Evolutionary conservation across 768 basidiomycete species (phyloP).

Genomic region (Gautieria morchelliformis): DNA sequence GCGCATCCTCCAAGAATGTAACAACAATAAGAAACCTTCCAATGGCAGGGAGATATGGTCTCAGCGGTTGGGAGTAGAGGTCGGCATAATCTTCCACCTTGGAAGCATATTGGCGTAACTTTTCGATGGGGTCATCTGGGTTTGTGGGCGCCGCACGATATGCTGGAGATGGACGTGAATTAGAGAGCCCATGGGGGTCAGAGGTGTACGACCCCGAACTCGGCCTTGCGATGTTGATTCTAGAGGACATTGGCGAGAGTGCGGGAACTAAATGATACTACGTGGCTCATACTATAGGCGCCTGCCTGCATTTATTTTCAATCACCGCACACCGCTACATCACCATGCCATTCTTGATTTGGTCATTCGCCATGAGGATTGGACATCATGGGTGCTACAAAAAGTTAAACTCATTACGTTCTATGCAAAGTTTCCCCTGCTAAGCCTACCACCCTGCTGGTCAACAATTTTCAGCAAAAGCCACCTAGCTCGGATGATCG

Average conservation of each 20-base stretch:
- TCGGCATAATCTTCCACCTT: slow-evolving; percentile 89
- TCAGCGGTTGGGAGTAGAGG: slow-evolving; percentile 85
- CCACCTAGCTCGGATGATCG: too few relatives aligned
- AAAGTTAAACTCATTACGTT: too few relatives aligned
- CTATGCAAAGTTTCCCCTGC: too few relatives aligned
- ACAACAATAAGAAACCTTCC: slow-evolving; percentile 96
- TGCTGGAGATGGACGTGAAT: slow-evolving; percentile 52
- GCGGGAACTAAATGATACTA: neutral
- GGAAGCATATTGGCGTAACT: slow-evolving; percentile 58
- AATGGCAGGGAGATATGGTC: slow-evolving; percentile 88
- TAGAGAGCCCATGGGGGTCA: slow-evolving; percentile 76
- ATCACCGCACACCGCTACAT: too few relatives aligned
- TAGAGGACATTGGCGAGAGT: slow-evolving; percentile 36
- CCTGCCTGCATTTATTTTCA: too few relatives aligned
- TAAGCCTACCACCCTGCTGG: too few relatives aligned
- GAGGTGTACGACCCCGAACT: slow-evolving; percentile 43
- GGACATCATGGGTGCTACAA: too few relatives aligned
- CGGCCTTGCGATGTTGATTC: slow-evolving; percentile 76
- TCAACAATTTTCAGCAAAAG: too few relatives aligned
- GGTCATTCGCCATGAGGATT: too few relatives aligned
- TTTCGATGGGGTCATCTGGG: slow-evolving; percentile 58
- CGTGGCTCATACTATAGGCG: slow-evolving; percentile 1
- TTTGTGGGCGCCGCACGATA: slow-evolving; percentile 77
- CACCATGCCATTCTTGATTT: too few relatives aligned
- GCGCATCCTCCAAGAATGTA: slow-evolving; percentile 94